phyloP scores from a whole-genome alignment of 495 filamentous ascomycete species.

The Astrothelium subdiscretum region DNA sequence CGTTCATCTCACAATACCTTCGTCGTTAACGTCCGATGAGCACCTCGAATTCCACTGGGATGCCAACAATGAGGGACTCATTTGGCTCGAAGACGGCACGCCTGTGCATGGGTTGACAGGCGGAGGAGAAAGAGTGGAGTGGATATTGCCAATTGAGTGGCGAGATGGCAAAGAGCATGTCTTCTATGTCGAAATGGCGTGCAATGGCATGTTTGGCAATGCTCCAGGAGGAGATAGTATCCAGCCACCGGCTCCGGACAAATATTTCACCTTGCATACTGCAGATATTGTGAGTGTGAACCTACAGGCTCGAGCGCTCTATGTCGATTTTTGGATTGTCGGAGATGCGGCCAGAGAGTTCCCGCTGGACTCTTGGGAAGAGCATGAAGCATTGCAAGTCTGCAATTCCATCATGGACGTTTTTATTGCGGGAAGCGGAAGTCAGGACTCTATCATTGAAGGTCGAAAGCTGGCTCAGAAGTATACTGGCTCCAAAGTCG shows the following conservation, averaged over 20 bases:
- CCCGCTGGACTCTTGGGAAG: conserved; percentile 42
- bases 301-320: conserved; percentile 66
- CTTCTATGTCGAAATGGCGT: conserved; percentile 96
- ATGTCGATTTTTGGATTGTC: conserved; percentile 91
- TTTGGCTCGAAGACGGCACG: conserved; percentile 80
- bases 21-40: conserved; percentile 55
- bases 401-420: conserved; percentile 79
- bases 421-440: conserved; percentile 67
- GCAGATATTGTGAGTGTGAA: conserved; percentile 91
- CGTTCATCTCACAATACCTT: conserved; percentile 63
- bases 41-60: conserved; percentile 94
- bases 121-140: conserved; percentile 79
- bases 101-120: conserved; percentile 89
- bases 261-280: conserved; percentile 57
- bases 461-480: conserved; percentile 69
- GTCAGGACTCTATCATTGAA: conserved; percentile 61
- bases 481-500: conserved; percentile 70
- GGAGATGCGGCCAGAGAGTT: conserved; percentile 37
- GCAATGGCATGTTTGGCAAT: conserved; percentile 97
- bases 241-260: conserved; percentile 76
- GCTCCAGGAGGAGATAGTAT: conserved; percentile 73
- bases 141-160: conserved; percentile 71
- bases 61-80: conserved; percentile 76
- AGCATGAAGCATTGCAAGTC: conserved; percentile 71
- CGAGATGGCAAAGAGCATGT: conserved; percentile 75